Percentiles rank a stretch among this genome's conserved stretches.
These are phyloP conservation scores for Blumeria hordei DNA, from an alignment of 2,329 filamentous ascomycete species.

Conservation along the genomic window DNA sequence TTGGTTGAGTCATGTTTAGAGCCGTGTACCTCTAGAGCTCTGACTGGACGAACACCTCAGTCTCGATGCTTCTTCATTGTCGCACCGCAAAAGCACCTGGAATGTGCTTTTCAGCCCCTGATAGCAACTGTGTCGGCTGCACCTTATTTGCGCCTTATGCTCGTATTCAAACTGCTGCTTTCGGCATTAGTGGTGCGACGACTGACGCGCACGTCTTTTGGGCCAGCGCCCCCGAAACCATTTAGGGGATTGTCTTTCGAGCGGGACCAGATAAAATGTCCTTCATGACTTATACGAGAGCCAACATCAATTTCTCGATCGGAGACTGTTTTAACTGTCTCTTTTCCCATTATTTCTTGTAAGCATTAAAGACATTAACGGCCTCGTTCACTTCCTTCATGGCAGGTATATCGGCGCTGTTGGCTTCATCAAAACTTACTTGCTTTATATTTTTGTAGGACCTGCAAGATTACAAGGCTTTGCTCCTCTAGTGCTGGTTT, in stretches of 20 bases:
- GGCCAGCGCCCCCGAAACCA: background rate
- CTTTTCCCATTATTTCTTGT: too few relatives aligned
- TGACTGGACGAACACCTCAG: background rate
- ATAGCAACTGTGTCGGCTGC: background rate
- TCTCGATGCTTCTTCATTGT: background rate
- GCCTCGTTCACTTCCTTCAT: too few relatives aligned
- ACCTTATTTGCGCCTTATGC: background rate
- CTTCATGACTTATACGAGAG: background rate
- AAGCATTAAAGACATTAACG: too few relatives aligned
- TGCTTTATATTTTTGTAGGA: too few relatives aligned
- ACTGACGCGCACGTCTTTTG: background rate
- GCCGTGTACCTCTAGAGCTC: background rate
- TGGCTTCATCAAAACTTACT: too few relatives aligned
- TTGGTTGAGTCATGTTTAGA: background rate
- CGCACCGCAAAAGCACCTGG: background rate
- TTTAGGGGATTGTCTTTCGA: background rate
- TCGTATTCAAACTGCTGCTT: background rate
- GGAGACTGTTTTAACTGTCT: background rate
- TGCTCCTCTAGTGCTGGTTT: too few relatives aligned
- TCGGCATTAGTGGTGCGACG: background rate
- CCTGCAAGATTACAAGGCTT: too few relatives aligned
- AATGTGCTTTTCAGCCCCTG: background rate
- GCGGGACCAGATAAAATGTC: background rate
- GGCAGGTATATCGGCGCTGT: too few relatives aligned
- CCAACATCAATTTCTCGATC: background rate